phyloP scores from a whole-genome alignment of 805 yeast species.

The Wickerhamiella sorbophila region DNA sequence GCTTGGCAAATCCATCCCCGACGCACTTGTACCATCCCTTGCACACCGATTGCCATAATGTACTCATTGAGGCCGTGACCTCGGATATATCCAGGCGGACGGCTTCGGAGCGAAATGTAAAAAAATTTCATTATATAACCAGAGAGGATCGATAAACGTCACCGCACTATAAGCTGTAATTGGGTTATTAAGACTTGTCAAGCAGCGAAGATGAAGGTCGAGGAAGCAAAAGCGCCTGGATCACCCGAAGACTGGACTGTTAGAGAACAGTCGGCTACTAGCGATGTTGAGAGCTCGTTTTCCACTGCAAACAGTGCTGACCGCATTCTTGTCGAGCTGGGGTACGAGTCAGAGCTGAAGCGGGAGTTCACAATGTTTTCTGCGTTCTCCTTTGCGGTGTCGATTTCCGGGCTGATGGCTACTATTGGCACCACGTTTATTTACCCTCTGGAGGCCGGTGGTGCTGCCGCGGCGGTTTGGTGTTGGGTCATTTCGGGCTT shows the following conservation, averaged over 20 bases:
- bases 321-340: slow-evolving; percentile 28
- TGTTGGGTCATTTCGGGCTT: slow-evolving; percentile 43
- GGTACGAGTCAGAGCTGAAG: slow-evolving; percentile 47
- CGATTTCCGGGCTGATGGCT: slow-evolving; percentile 52
- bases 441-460: slow-evolving; percentile 38
- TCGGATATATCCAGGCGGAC: no score
- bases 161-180: no score
- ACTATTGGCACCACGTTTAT: slow-evolving; percentile 41
- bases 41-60: no score
- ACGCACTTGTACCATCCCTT: no score
- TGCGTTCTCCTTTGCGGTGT: slow-evolving; percentile 49
- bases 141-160: no score
- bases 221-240: neutral
- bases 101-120: no score
- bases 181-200: no score
- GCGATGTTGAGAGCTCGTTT: neutral
- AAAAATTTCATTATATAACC: no score
- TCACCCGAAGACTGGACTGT: neutral
- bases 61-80: no score
- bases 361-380: slow-evolving; percentile 46
- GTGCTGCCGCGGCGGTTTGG: slow-evolving; percentile 52
- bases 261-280: neutral
- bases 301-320: neutral
- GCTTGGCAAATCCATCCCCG: no score
- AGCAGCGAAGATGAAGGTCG: neutral